Conservation (phyloP, 768 basidiomycete genomes). For the Clavaria fumosa region DNA sequence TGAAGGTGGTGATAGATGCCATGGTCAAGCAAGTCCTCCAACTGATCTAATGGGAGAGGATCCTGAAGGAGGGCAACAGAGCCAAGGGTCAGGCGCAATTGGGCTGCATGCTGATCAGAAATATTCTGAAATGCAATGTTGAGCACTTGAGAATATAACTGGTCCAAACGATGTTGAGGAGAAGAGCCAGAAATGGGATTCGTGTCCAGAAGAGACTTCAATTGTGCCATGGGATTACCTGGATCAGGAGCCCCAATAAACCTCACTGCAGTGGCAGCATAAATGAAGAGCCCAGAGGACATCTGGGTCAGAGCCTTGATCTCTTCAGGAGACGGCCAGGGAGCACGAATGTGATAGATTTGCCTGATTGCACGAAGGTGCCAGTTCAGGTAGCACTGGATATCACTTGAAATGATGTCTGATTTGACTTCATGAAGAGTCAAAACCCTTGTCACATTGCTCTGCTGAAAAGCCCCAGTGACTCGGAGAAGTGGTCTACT, state of each 20-base stretch:
- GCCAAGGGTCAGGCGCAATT: slow-evolving; percentile 4
- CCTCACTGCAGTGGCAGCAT: slow-evolving; percentile 11
- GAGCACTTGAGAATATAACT: slow-evolving; percentile 6
- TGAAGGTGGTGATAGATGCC: slow-evolving; percentile 5
- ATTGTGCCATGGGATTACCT: slow-evolving; percentile 4
- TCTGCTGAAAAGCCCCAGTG: background rate
- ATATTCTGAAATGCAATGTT: slow-evolving; percentile 7
- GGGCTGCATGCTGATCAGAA: background rate
- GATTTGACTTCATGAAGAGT: slow-evolving; percentile 3
- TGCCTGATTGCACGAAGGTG: background rate
- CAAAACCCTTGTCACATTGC: background rate
- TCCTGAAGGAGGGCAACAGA: slow-evolving; percentile 6
- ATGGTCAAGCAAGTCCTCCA: background rate
- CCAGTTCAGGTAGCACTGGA: slow-evolving; percentile 4
- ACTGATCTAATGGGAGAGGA: slow-evolving; percentile 5
- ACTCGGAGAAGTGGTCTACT: slow-evolving; percentile 6
- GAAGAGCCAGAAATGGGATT: background rate
- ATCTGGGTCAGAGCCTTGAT: slow-evolving; percentile 6
- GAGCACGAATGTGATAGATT: background rate
- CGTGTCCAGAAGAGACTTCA: background rate
- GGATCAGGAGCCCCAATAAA: slow-evolving; percentile 10
- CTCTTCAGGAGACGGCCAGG: slow-evolving; percentile 2
- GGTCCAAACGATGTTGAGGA: slow-evolving; percentile 8
- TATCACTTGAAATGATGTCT: slow-evolving; percentile 2
- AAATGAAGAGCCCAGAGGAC: slow-evolving; percentile 13